Evolutionary conservation across 352 stramenopile species (phyloP).

Genomic region (Pythium sukuiense): DNA sequence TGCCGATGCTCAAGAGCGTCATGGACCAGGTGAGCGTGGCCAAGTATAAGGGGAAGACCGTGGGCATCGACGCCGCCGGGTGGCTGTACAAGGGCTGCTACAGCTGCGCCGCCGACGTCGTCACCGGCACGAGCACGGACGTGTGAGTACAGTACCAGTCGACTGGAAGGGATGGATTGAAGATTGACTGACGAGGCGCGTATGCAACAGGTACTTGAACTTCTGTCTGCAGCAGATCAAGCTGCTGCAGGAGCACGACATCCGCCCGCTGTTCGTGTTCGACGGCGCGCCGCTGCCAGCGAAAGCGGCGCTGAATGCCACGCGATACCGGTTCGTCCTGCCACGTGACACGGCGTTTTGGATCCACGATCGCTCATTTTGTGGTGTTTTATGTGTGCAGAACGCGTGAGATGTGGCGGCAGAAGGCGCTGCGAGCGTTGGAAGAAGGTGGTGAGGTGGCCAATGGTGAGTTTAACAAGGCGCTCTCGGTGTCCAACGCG

Average conservation of each 20-base stretch:
- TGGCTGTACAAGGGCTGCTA: constrained; percentile 93
- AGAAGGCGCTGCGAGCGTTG: constrained; percentile 37
- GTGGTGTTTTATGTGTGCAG: constrained; percentile 5
- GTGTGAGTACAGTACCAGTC: constrained; percentile 28
- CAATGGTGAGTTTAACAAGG: constrained; percentile 45
- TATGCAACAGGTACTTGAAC: constrained; percentile 63
- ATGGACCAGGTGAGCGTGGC: constrained; percentile 70
- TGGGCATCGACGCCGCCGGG: constrained; percentile 65
- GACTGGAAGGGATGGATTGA: background rate
- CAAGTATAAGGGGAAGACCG: constrained; percentile 74
- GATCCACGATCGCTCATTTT: background rate
- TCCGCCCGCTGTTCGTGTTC: constrained; percentile 92
- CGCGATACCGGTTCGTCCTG: constrained; percentile 41
- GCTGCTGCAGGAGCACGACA: constrained; percentile 74
- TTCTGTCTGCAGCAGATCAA: constrained; percentile 90
- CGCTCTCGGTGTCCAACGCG: constrained; percentile 64
- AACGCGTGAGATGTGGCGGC: constrained; percentile 36
- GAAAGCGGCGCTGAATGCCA: constrained; percentile 71
- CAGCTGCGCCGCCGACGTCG: constrained; percentile 84
- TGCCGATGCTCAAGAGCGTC: constrained; percentile 75
- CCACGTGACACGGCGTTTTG: too few species aligned
- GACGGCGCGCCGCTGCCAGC: constrained; percentile 90
- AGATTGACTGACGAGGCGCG: background rate
- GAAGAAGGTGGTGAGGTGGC: constrained; percentile 27
- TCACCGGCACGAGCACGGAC: constrained; percentile 51